Percentiles rank a stretch among this genome's conserved stretches.
Evolutionary conservation across 2,329 filamentous ascomycete genomes (phyloP).

Genomic region (Hymenoscyphus albidus): DNA sequence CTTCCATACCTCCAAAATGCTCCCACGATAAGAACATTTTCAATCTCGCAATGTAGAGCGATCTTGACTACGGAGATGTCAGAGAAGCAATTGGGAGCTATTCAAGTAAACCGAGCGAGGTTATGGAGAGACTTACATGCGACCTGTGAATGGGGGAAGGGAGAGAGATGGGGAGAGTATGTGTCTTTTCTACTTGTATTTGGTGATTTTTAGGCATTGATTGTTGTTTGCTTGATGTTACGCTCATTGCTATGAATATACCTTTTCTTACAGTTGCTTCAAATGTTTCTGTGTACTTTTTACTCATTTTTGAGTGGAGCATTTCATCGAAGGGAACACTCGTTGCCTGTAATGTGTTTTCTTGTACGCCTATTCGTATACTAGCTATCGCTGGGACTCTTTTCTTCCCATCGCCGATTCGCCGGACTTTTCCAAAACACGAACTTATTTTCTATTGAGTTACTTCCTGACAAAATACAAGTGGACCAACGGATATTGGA

Average conservation of each 20-base stretch:
- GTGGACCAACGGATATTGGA: constrained; percentile 60
- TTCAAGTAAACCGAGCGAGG: constrained; percentile 56
- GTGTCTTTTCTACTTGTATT: constrained; percentile 24
- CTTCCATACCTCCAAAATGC: background rate
- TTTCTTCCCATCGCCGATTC: too few relatives aligned
- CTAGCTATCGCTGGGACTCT: too few relatives aligned
- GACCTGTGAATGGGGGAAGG: constrained; percentile 64
- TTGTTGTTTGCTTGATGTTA: background rate
- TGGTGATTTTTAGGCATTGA: background rate
- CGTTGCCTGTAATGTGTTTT: too few relatives aligned
- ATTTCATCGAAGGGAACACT: too few relatives aligned
- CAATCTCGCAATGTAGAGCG: constrained; percentile 16
- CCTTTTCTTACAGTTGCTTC: too few relatives aligned
- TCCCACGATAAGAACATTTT: constrained; percentile 3
- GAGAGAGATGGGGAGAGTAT: constrained; percentile 64
- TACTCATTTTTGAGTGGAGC: too few relatives aligned
- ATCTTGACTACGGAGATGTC: constrained; percentile 38
- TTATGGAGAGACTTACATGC: constrained; percentile 62
- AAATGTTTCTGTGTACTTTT: too few relatives aligned
- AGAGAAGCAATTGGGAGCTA: constrained; percentile 45
- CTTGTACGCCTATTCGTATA: too few relatives aligned
- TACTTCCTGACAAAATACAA: constrained; percentile 23
- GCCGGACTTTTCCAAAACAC: too few relatives aligned
- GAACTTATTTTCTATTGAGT: too few relatives aligned
- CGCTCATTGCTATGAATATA: too few relatives aligned